Evolutionary conservation across 805 yeast genomes (phyloP), one percentile per base, ranked within the genome.

Genomic region (Metschnikowia proteae): DNA sequence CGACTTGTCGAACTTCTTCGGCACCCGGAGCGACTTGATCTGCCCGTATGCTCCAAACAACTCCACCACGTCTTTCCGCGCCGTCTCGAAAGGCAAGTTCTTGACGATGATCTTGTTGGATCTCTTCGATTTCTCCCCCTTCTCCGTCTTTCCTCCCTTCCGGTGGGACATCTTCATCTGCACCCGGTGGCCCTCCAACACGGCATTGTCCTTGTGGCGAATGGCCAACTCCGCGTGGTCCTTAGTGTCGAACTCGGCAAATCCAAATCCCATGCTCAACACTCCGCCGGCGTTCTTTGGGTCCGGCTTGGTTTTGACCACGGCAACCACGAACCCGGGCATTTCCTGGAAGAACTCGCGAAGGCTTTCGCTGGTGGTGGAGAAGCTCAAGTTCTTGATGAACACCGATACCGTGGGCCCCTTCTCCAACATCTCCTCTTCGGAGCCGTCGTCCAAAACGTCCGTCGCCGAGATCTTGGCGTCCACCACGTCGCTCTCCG

Each of bases 191-290:
- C 96, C 97, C 63, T 88, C 96, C 48, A 94, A 75, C 2, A 81
- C 81, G 46, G 81, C 76, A 3, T 88, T 95, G 65, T 91, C 88
- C 72, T 89, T 69, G 0, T 84, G 76, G 31, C 75, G 65, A 42
- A 89, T 81, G 5, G 96, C 98, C 9, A 78, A 74, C 36, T 80
- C 75, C 0, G 99, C 99, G 60, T 86, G 82, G 35, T 82, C 88
- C 56, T 80, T 81, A 1, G 91, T 80, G 57, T 74, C 81, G 67
- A 89, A 94, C 68, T 94, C 99, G 10, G 81, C 97, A 70, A 94
- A 94, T 1, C 99, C 99, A 61, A 90, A 94, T 22, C 99, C 99
- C 99, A 94, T 94, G 59, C 97, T 89, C 51, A 83, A 76, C n/a
- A 75, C 69, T 49, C 79, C 79, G 8, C 83, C 85, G 2, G 78